Percentiles rank a stretch among this genome's conserved stretches.
phyloP scores from a whole-genome alignment of 768 basidiomycete species.

The Chalciporus pseudorubinellus region DNA sequence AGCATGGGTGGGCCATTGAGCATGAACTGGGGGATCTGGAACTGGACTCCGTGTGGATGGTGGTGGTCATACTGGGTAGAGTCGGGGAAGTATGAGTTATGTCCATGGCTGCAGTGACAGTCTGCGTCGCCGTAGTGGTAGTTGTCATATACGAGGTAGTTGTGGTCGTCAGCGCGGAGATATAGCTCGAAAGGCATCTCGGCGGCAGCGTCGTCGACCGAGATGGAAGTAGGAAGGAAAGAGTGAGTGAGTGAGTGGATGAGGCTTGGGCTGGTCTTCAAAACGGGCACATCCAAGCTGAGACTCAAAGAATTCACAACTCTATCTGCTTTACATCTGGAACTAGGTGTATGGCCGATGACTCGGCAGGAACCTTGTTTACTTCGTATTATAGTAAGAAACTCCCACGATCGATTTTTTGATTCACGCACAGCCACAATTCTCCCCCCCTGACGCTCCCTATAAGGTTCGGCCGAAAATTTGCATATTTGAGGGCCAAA shows the following conservation, averaged over 20 bases:
- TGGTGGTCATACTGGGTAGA: constrained; percentile 1
- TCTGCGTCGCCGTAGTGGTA: constrained; percentile 15
- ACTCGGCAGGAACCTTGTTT: too few relatives aligned
- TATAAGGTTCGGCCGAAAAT: background rate
- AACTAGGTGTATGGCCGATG: too few relatives aligned
- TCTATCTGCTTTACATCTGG: too few relatives aligned
- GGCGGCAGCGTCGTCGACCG: constrained; percentile 2
- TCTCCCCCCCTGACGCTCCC: background rate
- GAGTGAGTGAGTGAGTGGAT: background rate
- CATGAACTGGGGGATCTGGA: constrained; percentile 70
- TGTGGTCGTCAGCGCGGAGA: constrained; percentile 29
- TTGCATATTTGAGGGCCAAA: background rate
- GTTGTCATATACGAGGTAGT: constrained; percentile 7
- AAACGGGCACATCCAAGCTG: too few relatives aligned
- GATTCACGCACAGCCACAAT: too few relatives aligned
- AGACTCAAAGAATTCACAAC: too few relatives aligned
- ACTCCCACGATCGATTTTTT: too few relatives aligned
- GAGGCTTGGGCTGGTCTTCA: too few relatives aligned
- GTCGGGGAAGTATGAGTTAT: constrained; percentile 2
- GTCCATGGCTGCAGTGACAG: constrained; percentile 8
- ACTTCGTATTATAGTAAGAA: too few relatives aligned
- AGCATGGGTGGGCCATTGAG: constrained; percentile 55
- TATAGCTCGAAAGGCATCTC: constrained; percentile 45
- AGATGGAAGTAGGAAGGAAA: background rate
- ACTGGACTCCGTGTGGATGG: constrained; percentile 35